Evolutionary conservation across 257 asterid genomes (phyloP), one percentile per base, ranked within the genome.

Genomic region (Plantago major): DNA sequence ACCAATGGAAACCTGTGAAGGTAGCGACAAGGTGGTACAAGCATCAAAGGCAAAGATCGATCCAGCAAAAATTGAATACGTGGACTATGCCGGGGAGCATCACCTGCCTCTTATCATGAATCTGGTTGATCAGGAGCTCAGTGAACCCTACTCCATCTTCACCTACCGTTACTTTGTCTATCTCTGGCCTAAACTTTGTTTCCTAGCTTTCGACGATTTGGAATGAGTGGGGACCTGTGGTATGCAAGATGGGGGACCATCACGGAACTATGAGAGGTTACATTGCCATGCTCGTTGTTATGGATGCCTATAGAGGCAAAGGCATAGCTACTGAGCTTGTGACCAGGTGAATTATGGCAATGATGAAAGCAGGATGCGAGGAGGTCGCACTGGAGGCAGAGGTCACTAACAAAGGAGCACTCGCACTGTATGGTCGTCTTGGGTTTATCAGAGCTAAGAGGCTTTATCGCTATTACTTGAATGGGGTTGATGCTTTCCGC

Each of bases 311-410:
- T n/a, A n/a, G n/a, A n/a, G n/a, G n/a, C n/a, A n/a, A n/a, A n/a
- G n/a, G n/a, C n/a, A n/a, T n/a, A n/a, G n/a, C n/a, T n/a, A n/a
- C n/a, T n/a, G n/a, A 65, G 98, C 88, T 3, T 91, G 97, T 85
- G 88, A 91, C 79, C 88, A 88, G 98, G 98, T 95, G 52, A 96
- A 91, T 53, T 96, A 91, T 64, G 87, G 96, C 78, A 65, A 91
- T 91, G 96, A 84, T 88, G 94, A 87, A 82, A 68, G 85, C 94
- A 30, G 95, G 96, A 46, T 91, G 98, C 55, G 95, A 91, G 79
- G 98, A 91, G 96, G 97, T 87, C 78, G 46, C 97, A 19, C 69
- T 93, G 71, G 99, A 93, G 78, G 97, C 99, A 48, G 99, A 93
- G 73, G 99, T 89, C 54, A 89, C 90, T 9, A 93, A 93, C 68